Conservation (phyloP, 1,284 basidiomycete genomes). For the Cutaneotrichosporon dermatis region DNA sequence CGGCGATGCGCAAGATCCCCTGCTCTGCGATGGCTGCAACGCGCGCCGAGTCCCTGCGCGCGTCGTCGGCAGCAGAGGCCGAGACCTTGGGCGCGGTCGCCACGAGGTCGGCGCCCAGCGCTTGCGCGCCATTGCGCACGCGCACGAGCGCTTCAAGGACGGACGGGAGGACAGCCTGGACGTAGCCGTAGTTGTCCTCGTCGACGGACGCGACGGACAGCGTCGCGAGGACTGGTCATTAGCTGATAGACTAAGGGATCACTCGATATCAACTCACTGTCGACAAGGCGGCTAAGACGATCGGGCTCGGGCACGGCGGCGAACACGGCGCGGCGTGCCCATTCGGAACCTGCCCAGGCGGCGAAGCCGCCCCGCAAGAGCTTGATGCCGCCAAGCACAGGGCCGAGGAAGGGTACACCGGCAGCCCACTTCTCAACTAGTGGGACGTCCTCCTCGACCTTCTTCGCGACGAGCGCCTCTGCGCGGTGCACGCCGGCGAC, state of each 20-base stretch:
- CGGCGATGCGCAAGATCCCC: slow-evolving; percentile 28
- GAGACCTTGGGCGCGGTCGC: slow-evolving; percentile 15
- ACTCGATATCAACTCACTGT: slow-evolving; percentile 38
- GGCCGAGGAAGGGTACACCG: slow-evolving; percentile 11
- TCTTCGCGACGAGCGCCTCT: slow-evolving; percentile 11
- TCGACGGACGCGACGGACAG: slow-evolving; percentile 35
- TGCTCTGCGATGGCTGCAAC: slow-evolving; percentile 23
- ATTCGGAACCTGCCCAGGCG: slow-evolving; percentile 31
- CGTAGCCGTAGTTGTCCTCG: slow-evolving; percentile 43
- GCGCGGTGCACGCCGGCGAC: slow-evolving; percentile 13
- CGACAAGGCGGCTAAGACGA: slow-evolving; percentile 28
- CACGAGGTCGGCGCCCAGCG: slow-evolving; percentile 25
- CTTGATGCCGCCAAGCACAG: slow-evolving; percentile 4
- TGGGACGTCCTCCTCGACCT: slow-evolving; percentile 11
- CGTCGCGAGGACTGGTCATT: slow-evolving; percentile 29
- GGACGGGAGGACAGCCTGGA: slow-evolving; percentile 40
- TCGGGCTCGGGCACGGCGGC: slow-evolving; percentile 28
- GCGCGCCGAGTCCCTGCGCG: slow-evolving; percentile 1
- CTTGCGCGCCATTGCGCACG: slow-evolving; percentile 24
- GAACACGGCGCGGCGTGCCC: slow-evolving; percentile 27
- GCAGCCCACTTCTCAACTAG: slow-evolving; percentile 15
- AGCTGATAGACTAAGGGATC: no score
- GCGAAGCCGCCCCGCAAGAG: slow-evolving; percentile 12
- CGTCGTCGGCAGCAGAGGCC: slow-evolving; percentile 9
- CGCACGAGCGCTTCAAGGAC: slow-evolving; percentile 43